A percentile compares a stretch with the other conserved stretches of the same genome.
Conservation (phyloP, 352 stramenopile species). For the Pythium plurisporium region DNA sequence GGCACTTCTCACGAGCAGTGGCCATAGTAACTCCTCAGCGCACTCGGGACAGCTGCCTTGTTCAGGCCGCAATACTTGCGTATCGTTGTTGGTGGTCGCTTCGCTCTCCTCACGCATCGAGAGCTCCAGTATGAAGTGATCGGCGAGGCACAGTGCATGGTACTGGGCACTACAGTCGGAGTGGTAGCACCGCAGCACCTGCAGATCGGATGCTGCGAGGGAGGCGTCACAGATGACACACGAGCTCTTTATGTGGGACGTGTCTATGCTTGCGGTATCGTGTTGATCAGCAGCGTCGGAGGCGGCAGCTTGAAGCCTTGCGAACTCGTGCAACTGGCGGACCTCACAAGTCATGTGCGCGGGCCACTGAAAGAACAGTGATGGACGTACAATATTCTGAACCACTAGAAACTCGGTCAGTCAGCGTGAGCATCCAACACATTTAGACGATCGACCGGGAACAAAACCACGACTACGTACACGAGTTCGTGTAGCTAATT, state of each 20-base stretch:
- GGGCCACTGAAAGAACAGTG: constrained; percentile 31
- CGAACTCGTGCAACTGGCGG: constrained; percentile 24
- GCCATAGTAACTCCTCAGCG: constrained; percentile 34
- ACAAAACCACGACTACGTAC: constrained; percentile 16
- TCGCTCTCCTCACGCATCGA: neutral
- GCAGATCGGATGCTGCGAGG: constrained; percentile 7
- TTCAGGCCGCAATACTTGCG: constrained; percentile 10
- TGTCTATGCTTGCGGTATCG: too few species aligned
- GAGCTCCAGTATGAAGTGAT: constrained; percentile 44
- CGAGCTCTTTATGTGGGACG: too few species aligned
- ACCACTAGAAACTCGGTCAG: constrained; percentile 15
- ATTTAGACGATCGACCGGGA: neutral
- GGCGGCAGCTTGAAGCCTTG: constrained; percentile 5
- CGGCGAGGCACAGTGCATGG: constrained; percentile 42
- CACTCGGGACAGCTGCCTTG: constrained; percentile 47
- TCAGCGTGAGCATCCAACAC: neutral
- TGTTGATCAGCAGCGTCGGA: neutral
- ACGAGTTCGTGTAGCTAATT: constrained; percentile 45
- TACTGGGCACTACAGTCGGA: constrained; percentile 34
- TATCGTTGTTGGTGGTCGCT: neutral
- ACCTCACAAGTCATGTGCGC: constrained; percentile 40
- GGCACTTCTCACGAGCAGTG: constrained; percentile 23
- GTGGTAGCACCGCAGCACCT: constrained; percentile 38
- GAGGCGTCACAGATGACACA: constrained; percentile 50
- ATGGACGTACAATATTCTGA: constrained; percentile 29